Conservation (phyloP, 208 protist genomes). For the Trypanosoma mega region DNA sequence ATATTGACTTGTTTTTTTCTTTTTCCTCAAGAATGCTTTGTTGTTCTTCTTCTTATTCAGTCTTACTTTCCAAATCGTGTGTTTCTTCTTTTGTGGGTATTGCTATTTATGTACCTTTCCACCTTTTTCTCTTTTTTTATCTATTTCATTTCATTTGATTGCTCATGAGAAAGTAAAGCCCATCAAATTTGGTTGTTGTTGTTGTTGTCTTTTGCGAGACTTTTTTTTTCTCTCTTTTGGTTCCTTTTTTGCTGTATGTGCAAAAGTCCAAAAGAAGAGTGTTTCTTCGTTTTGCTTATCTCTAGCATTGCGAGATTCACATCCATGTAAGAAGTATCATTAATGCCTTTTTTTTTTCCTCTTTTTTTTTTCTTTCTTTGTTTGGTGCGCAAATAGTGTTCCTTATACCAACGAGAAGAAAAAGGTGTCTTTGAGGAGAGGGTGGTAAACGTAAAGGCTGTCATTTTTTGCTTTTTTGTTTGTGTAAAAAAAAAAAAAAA, state of each 20-base stretch:
- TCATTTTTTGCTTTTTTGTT: neutral
- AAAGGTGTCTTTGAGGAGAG: too few species aligned
- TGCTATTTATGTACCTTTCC: neutral
- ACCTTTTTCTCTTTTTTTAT: neutral
- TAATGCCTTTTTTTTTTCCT: too few species aligned
- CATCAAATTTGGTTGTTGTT: neutral
- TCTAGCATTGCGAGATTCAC: too few species aligned
- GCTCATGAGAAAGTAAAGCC: neutral
- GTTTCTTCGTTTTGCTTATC: too few species aligned
- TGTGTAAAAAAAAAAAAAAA: neutral
- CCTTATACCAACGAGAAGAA: too few species aligned
- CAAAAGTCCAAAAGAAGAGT: neutral
- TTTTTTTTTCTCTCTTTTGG: constrained; percentile 7
- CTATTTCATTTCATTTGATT: neutral
- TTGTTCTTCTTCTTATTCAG: neutral
- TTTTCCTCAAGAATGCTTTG: too few species aligned
- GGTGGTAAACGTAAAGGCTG: too few species aligned
- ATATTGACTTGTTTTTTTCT: too few species aligned
- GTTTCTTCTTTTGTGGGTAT: neutral
- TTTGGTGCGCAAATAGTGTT: too few species aligned
- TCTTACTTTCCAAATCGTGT: neutral
- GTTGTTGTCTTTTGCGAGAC: neutral
- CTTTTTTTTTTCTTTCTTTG: too few species aligned
- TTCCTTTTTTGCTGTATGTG: neutral
- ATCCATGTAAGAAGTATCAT: too few species aligned